Evolutionary conservation across 2,329 filamentous ascomycete species (phyloP).

Genomic region (Fusarium pseudoanthophilum): DNA sequence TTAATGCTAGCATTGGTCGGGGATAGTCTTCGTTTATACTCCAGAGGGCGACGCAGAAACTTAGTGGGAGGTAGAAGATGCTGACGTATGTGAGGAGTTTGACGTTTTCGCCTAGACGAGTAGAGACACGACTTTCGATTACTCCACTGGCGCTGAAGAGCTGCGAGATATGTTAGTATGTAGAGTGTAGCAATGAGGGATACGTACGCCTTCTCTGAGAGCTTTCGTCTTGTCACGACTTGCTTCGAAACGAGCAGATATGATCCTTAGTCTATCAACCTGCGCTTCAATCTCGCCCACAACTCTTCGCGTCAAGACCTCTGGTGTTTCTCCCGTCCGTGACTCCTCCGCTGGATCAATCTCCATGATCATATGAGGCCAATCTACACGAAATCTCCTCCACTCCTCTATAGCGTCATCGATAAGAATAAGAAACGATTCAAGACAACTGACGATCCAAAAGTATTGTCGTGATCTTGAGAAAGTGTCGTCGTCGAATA

Average conservation of each 20-base stretch:
- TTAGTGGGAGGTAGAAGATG: conserved; percentile 53
- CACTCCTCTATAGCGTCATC: conserved; percentile 2
- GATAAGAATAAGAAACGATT: not conserved
- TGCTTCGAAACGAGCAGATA: not conserved
- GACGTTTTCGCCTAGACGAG: conserved; percentile 49
- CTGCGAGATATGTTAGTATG: not conserved
- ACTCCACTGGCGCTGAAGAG: conserved; percentile 9
- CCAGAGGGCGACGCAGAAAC: conserved; percentile 45
- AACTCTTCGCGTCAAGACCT: not conserved
- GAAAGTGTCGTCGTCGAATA: conserved; percentile 7
- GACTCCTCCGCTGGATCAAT: not conserved
- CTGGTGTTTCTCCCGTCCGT: not conserved
- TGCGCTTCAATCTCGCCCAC: not conserved
- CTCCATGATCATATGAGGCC: not conserved
- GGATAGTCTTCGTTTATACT: conserved; percentile 3
- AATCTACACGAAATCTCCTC: not conserved
- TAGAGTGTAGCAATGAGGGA: too few relatives aligned
- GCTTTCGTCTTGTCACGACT: conserved; percentile 5
- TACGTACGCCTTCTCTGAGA: conserved; percentile 7
- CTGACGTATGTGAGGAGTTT: conserved; percentile 53
- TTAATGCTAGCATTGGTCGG: not conserved
- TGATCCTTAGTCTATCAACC: not conserved
- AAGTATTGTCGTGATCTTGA: conserved; percentile 1
- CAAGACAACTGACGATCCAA: conserved; percentile 3
- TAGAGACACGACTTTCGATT: not conserved